phyloP scores from a whole-genome alignment of 352 stramenopile species.

The Globisporangium viniferum region DNA sequence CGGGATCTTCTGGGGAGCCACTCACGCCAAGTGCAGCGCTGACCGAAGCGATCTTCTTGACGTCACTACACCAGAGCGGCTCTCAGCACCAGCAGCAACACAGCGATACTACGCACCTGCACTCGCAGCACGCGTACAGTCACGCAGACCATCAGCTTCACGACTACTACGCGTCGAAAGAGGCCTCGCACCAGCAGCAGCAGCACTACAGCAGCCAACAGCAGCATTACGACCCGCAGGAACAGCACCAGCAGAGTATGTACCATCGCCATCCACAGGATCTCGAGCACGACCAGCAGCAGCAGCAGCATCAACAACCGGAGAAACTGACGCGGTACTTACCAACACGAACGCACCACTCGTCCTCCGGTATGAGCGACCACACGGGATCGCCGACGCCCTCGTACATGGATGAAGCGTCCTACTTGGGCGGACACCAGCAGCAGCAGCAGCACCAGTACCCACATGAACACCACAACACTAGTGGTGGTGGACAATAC shows the following conservation, averaged over 20 bases:
- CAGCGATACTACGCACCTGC: neutral
- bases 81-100: conserved; percentile 3
- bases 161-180: conserved; percentile 10
- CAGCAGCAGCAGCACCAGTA: neutral
- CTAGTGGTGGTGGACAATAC: neutral
- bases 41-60: conserved; percentile 47
- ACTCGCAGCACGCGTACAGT: conserved; percentile 6
- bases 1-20: conserved; percentile 15
- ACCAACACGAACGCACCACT: conserved; percentile 8
- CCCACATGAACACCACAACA: neutral
- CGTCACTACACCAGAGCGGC: conserved; percentile 34
- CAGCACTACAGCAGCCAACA: neutral
- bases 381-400: conserved; percentile 11
- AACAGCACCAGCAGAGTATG: conserved; percentile 4
- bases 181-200: conserved; percentile 1
- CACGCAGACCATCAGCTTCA: conserved; percentile 3
- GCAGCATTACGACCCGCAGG: conserved; percentile 1
- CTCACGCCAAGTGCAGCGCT: conserved; percentile 18
- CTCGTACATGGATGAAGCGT: conserved; percentile 19
- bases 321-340: conserved; percentile 42
- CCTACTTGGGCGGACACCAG: conserved; percentile 8
- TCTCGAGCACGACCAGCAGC: neutral
- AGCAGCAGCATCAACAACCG: conserved; percentile 7
- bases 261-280: neutral
- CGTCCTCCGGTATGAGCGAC: conserved; percentile 3